Conservation (phyloP, 176 grass and related monocot species). For the Ampelocalamus luodianensis region DNA sequence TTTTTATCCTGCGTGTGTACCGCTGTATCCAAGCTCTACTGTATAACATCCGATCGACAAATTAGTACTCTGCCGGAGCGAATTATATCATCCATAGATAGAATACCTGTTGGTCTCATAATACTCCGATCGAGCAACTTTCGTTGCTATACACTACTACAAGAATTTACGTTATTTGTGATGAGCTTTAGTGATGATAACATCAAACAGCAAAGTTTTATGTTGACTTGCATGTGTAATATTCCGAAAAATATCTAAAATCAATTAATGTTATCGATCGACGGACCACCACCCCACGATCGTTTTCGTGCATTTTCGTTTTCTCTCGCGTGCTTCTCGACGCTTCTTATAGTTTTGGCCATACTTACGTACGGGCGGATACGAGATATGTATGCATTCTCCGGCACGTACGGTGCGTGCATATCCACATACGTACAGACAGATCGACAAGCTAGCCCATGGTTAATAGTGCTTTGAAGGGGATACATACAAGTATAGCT, state of each 20-base stretch:
- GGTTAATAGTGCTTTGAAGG: neutral
- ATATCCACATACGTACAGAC: neutral
- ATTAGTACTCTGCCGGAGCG: neutral
- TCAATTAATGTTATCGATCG: constrained; percentile 4
- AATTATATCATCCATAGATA: neutral
- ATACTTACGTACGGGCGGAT: neutral
- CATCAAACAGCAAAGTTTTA: neutral
- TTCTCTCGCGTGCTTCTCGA: neutral
- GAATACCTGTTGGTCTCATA: neutral
- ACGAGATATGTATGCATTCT: neutral
- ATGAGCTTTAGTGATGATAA: neutral
- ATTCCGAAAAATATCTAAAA: neutral
- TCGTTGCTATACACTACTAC: neutral
- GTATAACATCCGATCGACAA: neutral
- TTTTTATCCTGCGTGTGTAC: too few relatives aligned
- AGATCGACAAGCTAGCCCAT: neutral
- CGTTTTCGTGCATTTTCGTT: too few relatives aligned
- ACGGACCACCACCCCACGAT: neutral
- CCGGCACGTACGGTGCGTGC: neutral
- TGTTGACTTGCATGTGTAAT: constrained; percentile 12
- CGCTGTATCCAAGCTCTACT: neutral
- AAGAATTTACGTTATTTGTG: neutral
- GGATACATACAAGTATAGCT: neutral
- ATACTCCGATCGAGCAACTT: neutral
- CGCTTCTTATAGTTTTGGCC: neutral